Base-by-base conservation (phyloP, 202 grass and related monocot species). In the Brachypodium distachyon region DNA sequence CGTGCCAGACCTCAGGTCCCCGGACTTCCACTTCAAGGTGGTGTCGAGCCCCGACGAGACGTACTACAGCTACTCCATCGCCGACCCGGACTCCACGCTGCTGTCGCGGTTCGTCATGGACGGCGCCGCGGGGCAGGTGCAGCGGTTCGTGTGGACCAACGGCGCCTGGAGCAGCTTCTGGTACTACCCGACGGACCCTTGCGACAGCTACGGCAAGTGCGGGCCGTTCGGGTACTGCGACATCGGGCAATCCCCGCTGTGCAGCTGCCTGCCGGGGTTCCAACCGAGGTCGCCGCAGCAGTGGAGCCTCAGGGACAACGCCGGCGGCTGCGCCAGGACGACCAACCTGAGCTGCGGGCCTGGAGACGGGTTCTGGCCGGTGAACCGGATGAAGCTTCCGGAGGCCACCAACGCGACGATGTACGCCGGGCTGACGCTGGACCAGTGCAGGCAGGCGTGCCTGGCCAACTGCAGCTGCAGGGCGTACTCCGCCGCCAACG, bases 251-350 rank as follows among this genome's bases (percentile, higher is more conserved):
- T 25, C 55, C 0, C 25, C 22, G 5, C 12, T 8, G 12, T 97
- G 94, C 65, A 71, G 6, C 42, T 97, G 94, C 61, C 63, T 97
- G 12, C 68, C 50, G 29, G 89, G 94, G 3, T 97, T 97, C 71
- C 4, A 49, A 28, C 86, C 91, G 12, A 71, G 54, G 27, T 81
- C 60, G 34, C 51, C 27, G 28, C 3, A 47, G 33, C 66, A 87
- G 46, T 97, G 94, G 94, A 18, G 21, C n/a, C 62, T 94, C 40
- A 70, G 73, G 36, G 69, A 90, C 55, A 14, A 5, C 14, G 27
- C 58, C 7, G 72, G 51, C 38, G 94, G 94, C 0, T 97, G 94
- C 57, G 77, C 81, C 41, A 67, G 85, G 77, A 82, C 0, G 5
- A 56, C 78, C 12, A 47, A 25, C 36, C 79, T 94, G 37, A 82